phyloP scores from a whole-genome alignment of 192 early-diverging fungal genomes.

The Cladochytrium replicatum region DNA sequence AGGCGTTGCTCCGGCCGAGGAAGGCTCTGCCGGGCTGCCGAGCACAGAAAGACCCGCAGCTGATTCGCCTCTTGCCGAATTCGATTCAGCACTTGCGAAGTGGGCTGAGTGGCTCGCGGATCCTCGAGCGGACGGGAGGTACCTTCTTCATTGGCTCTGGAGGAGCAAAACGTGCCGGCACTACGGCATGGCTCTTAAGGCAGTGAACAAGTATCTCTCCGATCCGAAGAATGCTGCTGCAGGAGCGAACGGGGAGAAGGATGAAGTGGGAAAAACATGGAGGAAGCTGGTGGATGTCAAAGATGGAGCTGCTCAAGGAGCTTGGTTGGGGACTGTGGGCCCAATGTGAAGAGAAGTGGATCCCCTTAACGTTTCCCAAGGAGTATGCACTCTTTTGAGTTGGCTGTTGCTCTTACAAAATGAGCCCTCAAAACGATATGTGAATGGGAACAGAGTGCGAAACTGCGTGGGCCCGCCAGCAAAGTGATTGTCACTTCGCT shows the following conservation, averaged over 20 bases:
- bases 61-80: too few relatives aligned
- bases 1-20: too few relatives aligned
- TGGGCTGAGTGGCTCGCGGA: conserved; percentile 53
- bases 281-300: conserved; percentile 44
- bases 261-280: conserved; percentile 33
- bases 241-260: too few relatives aligned
- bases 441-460: too few relatives aligned
- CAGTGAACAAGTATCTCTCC: conserved; percentile 56
- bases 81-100: conserved; percentile 48
- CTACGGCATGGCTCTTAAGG: conserved; percentile 61
- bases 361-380: conserved; percentile 35
- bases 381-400: conserved; percentile 37
- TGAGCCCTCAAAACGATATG: too few relatives aligned
- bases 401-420: too few relatives aligned
- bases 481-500: too few relatives aligned
- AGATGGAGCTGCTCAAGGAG: conserved; percentile 46
- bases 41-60: too few relatives aligned
- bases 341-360: conserved; percentile 50
- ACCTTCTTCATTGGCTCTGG: conserved; percentile 49
- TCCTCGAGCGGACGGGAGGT: conserved; percentile 39
- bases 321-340: conserved; percentile 64
- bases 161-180: conserved; percentile 37
- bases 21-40: too few relatives aligned
- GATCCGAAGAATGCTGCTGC: conserved; percentile 32
- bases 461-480: too few relatives aligned